These are phyloP conservation scores for Tulasnella sp. DNA, from an alignment of 768 basidiomycete species.

Conservation along the genomic window DNA sequence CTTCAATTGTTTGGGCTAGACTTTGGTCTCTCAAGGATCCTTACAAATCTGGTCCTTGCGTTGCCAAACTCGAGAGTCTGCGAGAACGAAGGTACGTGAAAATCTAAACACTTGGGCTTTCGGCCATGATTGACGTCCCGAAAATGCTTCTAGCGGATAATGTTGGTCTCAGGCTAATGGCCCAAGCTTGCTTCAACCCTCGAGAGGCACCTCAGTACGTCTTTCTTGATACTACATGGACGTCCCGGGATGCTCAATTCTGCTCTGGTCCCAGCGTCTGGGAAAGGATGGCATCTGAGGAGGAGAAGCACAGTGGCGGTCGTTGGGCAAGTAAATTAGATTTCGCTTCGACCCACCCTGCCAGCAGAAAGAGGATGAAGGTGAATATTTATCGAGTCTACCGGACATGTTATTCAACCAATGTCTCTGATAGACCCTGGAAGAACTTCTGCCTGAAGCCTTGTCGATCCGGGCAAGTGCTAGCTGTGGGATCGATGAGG, in stretches of 20 bases:
- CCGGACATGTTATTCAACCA: background rate
- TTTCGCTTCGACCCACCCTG: conserved; percentile 75
- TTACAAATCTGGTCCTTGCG: conserved; percentile 37
- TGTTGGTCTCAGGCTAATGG: conserved; percentile 69
- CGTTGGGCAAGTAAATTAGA: conserved; percentile 21
- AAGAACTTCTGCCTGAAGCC: conserved; percentile 45
- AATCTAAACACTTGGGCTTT: background rate
- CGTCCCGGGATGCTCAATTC: background rate
- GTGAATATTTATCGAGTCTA: conserved; percentile 27
- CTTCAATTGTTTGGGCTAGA: conserved; percentile 46
- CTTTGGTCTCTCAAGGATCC: conserved; percentile 23
- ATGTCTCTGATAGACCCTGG: conserved; percentile 32
- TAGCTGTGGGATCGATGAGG: background rate
- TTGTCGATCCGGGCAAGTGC: conserved; percentile 36
- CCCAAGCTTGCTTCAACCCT: conserved; percentile 81
- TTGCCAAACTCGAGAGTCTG: conserved; percentile 74
- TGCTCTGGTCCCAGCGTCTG: conserved; percentile 47
- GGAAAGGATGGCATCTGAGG: conserved; percentile 43
- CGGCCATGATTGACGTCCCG: background rate
- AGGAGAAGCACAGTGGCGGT: conserved; percentile 34
- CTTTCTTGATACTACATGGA: background rate
- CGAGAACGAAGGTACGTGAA: conserved; percentile 58
- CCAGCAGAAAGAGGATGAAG: conserved; percentile 55
- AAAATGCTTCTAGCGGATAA: conserved; percentile 49
- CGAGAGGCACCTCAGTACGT: conserved; percentile 56